These are phyloP conservation scores for Phytophthora nicotianae DNA, from an alignment of 352 stramenopile species.

Conservation along the genomic window DNA sequence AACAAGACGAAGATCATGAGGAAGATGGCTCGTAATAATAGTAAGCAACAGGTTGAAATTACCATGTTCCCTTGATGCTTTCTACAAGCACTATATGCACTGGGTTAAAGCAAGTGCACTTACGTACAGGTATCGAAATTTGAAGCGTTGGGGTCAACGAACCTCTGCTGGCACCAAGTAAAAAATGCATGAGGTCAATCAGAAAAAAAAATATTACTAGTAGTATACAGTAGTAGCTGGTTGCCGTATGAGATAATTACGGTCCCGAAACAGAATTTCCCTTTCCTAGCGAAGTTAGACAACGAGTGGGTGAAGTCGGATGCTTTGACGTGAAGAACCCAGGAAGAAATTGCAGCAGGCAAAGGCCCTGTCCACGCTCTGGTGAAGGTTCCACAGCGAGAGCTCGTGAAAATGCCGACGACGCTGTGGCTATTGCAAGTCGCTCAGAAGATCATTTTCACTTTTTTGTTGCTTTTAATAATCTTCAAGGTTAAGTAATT, in stretches of 20 bases:
- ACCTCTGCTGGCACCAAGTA: too few species aligned
- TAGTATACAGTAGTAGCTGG: too few species aligned
- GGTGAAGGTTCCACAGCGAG: background rate
- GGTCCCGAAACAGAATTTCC: too few species aligned
- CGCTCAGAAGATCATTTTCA: background rate
- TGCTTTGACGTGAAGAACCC: background rate
- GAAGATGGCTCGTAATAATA: constrained; percentile 37
- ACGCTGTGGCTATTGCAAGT: background rate
- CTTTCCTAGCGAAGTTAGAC: background rate
- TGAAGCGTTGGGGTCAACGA: too few species aligned
- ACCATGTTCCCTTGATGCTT: too few species aligned
- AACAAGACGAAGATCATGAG: constrained; percentile 31
- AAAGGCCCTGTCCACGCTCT: background rate
- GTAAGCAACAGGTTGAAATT: constrained; percentile 4
- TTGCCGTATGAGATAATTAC: too few species aligned
- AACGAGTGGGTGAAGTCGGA: background rate
- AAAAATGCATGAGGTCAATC: too few species aligned
- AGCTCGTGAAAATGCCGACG: background rate
- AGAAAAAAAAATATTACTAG: too few species aligned
- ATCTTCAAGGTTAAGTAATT: background rate
- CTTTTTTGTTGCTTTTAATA: background rate
- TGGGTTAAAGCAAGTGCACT: too few species aligned
- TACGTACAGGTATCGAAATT: too few species aligned
- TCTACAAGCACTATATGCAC: too few species aligned
- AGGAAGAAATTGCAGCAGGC: background rate